These are phyloP conservation scores for Cutaneotrichosporon daszewskae DNA, from an alignment of 1,284 basidiomycete species.

Conservation along the genomic window DNA sequence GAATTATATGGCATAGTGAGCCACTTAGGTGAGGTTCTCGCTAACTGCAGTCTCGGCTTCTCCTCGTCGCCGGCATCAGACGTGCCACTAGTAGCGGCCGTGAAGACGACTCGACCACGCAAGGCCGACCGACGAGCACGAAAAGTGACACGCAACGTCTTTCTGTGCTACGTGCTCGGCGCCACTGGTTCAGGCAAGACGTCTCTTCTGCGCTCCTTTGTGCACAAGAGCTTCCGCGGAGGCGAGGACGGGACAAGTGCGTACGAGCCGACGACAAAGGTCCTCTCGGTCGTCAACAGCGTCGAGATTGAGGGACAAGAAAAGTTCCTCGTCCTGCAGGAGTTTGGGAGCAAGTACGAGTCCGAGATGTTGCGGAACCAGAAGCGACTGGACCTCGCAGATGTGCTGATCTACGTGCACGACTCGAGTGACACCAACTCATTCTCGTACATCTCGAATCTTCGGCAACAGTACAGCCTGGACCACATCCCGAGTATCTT, in stretches of 20 bases:
- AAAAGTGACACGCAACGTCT: constrained; percentile 81
- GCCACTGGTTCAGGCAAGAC: constrained; percentile 96
- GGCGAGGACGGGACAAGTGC: constrained; percentile 33
- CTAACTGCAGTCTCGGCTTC: constrained; percentile 38
- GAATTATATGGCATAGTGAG: constrained; percentile 83
- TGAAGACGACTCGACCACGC: constrained; percentile 73
- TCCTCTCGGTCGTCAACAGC: constrained; percentile 86
- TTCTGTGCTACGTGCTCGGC: constrained; percentile 87
- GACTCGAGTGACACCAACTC: constrained; percentile 98
- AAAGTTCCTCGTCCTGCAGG: constrained; percentile 93
- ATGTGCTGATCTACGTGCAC: constrained; percentile 92
- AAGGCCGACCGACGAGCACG: constrained; percentile 81
- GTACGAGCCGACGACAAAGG: constrained; percentile 83
- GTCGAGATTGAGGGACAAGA: constrained; percentile 92
- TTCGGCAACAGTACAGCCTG: constrained; percentile 93
- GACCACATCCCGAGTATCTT: constrained; percentile 92
- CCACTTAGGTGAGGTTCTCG: constrained; percentile 17
- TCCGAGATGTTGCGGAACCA: constrained; percentile 80
- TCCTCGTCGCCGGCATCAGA: constrained; percentile 47
- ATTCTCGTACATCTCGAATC: constrained; percentile 95
- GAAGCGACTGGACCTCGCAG: constrained; percentile 85
- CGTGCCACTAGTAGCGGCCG: constrained; percentile 60
- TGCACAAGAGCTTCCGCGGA: constrained; percentile 62
- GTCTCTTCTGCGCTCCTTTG: constrained; percentile 74
- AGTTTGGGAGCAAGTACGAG: constrained; percentile 94